phyloP scores from a whole-genome alignment of 1,284 basidiomycete species.

The Microbotryomycetes sp. region DNA sequence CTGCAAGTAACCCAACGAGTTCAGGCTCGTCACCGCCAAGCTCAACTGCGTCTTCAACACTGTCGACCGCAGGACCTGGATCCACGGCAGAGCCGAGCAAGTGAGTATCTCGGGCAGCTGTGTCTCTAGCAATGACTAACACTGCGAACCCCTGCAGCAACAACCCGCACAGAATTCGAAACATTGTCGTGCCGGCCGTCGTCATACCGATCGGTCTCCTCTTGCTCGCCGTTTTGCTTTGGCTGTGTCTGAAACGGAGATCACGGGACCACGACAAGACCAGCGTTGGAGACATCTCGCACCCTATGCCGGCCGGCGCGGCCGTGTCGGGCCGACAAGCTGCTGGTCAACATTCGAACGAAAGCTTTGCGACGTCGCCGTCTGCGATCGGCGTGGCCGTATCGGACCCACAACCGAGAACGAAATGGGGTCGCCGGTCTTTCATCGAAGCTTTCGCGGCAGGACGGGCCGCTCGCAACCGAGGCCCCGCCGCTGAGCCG shows the following conservation, averaged over 20 bases:
- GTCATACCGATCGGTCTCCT: slow-evolving; percentile 18
- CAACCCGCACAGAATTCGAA: slow-evolving; percentile 4
- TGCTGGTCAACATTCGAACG: slow-evolving; percentile 3
- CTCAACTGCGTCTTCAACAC: neutral
- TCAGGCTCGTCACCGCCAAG: neutral
- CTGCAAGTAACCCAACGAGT: neutral
- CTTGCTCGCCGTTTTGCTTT: slow-evolving; percentile 6
- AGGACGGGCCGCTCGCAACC: slow-evolving; percentile 6
- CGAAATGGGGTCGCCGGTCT: slow-evolving; percentile 22
- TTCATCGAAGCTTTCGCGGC: slow-evolving; percentile 23
- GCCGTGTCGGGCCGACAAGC: neutral
- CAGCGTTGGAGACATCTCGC: slow-evolving; percentile 6
- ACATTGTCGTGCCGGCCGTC: slow-evolving; percentile 19
- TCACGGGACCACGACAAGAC: neutral
- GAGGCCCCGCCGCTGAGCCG: neutral
- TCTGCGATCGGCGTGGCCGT: slow-evolving; percentile 27
- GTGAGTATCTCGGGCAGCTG: too few species aligned
- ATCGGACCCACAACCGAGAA: slow-evolving; percentile 15
- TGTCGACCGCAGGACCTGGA: neutral
- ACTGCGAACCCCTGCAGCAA: neutral
- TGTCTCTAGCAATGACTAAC: neutral
- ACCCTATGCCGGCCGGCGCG: slow-evolving; percentile 7
- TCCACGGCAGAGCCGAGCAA: neutral
- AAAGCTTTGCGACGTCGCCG: slow-evolving; percentile 17
- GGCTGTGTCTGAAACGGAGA: slow-evolving; percentile 1